Evolutionary conservation across 23 red algal genomes (phyloP).

Genomic region (Gracilariopsis chorda): DNA sequence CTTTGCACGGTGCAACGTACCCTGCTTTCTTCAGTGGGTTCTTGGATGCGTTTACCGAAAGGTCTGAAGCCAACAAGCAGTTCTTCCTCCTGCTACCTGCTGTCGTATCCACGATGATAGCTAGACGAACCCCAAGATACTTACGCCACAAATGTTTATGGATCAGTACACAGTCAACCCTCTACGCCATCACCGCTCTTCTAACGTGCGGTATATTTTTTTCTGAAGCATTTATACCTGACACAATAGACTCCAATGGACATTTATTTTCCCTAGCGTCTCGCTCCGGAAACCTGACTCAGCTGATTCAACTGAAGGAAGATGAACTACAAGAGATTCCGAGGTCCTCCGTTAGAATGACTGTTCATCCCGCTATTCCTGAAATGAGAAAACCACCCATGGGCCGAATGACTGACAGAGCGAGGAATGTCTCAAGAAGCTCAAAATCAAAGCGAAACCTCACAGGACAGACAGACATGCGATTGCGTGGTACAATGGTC

Average conservation of each 20-base stretch:
- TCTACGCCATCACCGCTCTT: neutral
- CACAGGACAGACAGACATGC: neutral
- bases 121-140: neutral
- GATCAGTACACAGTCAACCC: neutral
- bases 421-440: neutral
- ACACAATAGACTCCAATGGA: neutral
- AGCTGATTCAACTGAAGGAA: neutral
- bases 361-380: neutral
- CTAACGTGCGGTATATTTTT: constrained; percentile 4
- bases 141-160: neutral
- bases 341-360: neutral
- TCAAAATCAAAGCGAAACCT: neutral
- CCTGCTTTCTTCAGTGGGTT: too few species aligned
- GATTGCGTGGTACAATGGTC: neutral
- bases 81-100: neutral
- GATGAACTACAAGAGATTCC: neutral
- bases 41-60: too few species aligned
- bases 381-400: too few species aligned
- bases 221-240: neutral
- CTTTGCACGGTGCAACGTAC: too few species aligned
- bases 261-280: neutral
- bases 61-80: neutral
- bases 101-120: neutral
- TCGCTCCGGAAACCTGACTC: neutral
- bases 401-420: too few species aligned